A percentile compares a stretch with the other conserved stretches of the same genome.
phyloP scores from a whole-genome alignment of 208 protist species.

The Porcisia hertigi region DNA sequence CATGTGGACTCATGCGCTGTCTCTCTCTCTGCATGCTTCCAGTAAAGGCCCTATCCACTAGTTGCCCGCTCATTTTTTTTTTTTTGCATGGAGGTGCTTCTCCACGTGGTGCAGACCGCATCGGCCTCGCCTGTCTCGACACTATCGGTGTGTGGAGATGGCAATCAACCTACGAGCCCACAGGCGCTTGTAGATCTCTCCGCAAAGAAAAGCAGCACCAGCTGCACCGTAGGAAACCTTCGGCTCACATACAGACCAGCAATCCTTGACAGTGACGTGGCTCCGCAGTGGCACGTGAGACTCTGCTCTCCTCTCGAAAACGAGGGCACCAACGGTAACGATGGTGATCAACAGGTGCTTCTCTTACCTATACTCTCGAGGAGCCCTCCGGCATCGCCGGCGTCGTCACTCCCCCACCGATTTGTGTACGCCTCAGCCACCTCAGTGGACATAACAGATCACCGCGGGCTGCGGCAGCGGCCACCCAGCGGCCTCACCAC shows the following conservation, averaged over 20 bases:
- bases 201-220: not conserved
- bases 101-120: slow-evolving; percentile 5
- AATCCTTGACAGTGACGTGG: not conserved
- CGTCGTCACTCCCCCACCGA: not conserved
- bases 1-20: no score
- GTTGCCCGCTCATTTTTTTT: not conserved
- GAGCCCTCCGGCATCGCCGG: not conserved
- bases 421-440: not conserved
- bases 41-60: not conserved
- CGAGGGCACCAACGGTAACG: not conserved
- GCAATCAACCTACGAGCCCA: not conserved
- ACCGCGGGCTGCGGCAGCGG: not conserved
- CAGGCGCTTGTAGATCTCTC: not conserved
- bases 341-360: not conserved
- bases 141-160: not conserved
- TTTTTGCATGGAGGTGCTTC: slow-evolving; percentile 17
- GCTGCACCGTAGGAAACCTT: not conserved
- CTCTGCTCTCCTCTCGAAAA: not conserved
- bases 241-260: not conserved
- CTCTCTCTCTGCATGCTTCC: not conserved
- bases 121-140: not conserved
- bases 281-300: not conserved
- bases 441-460: slow-evolving; percentile 3
- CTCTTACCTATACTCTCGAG: not conserved
- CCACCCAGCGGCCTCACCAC: not conserved